These are phyloP conservation scores for Pichia phayaonensis DNA, from an alignment of 805 yeast genomes.

Conservation along the genomic window DNA sequence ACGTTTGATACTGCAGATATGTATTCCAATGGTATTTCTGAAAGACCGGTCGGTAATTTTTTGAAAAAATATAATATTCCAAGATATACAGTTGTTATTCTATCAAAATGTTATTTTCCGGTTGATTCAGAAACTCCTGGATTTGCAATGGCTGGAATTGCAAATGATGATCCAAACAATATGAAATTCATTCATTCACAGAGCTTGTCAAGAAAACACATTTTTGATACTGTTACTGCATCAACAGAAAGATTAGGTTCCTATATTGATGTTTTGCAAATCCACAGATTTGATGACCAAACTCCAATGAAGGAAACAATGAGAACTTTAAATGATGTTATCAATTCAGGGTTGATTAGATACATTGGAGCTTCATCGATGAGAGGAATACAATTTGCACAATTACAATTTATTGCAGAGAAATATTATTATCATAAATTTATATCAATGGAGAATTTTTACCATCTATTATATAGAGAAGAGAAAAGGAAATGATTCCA, in stretches of 20 bases:
- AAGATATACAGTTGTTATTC: slow-evolving; percentile 24
- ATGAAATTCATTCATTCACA: slow-evolving; percentile 23
- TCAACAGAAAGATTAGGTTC: slow-evolving; percentile 42
- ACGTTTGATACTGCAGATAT: slow-evolving; percentile 38
- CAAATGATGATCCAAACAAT: slow-evolving; percentile 2
- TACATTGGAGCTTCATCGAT: slow-evolving; percentile 59
- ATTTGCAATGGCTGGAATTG: neutral
- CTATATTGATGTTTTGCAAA: slow-evolving; percentile 45
- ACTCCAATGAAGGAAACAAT: slow-evolving; percentile 47
- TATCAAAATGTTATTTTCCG: slow-evolving; percentile 19
- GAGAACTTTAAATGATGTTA: slow-evolving; percentile 47
- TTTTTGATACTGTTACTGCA: slow-evolving; percentile 34
- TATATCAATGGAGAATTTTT: slow-evolving; percentile 48
- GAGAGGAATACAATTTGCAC: slow-evolving; percentile 46
- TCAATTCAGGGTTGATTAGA: slow-evolving; percentile 37
- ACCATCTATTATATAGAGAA: slow-evolving; percentile 49
- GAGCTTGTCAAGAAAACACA: slow-evolving; percentile 40
- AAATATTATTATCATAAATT: slow-evolving; percentile 49
- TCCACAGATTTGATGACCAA: slow-evolving; percentile 44
- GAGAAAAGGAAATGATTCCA: slow-evolving; percentile 52
- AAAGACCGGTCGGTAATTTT: slow-evolving; percentile 22
- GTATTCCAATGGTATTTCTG: slow-evolving; percentile 24
- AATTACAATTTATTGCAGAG: slow-evolving; percentile 49
- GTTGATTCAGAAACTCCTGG: slow-evolving; percentile 9
- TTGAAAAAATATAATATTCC: slow-evolving; percentile 23